Evolutionary conservation across 768 basidiomycete species (phyloP).

Genomic region (Terana coerulea): DNA sequence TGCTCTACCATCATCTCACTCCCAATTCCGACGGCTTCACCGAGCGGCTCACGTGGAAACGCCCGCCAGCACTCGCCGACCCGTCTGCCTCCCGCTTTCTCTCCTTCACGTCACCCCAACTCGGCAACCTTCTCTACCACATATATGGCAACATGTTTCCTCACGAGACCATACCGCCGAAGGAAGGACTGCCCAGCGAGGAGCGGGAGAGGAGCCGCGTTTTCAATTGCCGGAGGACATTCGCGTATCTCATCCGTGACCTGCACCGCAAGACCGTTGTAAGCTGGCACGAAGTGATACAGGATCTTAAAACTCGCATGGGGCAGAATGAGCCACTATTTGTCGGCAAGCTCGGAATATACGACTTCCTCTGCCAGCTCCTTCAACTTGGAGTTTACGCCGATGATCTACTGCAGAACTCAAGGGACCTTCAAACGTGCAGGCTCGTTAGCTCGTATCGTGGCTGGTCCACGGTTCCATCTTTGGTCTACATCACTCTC

Average conservation of each 20-base stretch:
- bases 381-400: too few species aligned
- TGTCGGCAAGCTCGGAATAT: too few species aligned
- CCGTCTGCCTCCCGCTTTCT: neutral
- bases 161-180: slow-evolving; percentile 29
- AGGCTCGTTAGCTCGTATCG: slow-evolving; percentile 14
- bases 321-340: too few species aligned
- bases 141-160: slow-evolving; percentile 35
- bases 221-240: slow-evolving; percentile 48
- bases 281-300: slow-evolving; percentile 43
- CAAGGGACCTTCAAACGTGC: too few species aligned
- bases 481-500: slow-evolving; percentile 35
- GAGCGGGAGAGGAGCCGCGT: slow-evolving; percentile 17
- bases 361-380: too few species aligned
- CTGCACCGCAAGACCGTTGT: slow-evolving; percentile 31
- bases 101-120: neutral
- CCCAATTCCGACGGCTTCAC: slow-evolving; percentile 27
- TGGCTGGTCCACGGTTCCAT: slow-evolving; percentile 29
- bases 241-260: slow-evolving; percentile 40
- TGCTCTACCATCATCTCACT: slow-evolving; percentile 15
- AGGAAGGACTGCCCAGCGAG: neutral
- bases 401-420: too few species aligned
- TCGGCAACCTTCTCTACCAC: neutral
- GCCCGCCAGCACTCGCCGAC: slow-evolving; percentile 5
- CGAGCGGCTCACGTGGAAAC: slow-evolving; percentile 39
- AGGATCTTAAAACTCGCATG: slow-evolving; percentile 26